Conservation (phyloP, 441 rosid genomes). For the Gossypium laxum region DNA sequence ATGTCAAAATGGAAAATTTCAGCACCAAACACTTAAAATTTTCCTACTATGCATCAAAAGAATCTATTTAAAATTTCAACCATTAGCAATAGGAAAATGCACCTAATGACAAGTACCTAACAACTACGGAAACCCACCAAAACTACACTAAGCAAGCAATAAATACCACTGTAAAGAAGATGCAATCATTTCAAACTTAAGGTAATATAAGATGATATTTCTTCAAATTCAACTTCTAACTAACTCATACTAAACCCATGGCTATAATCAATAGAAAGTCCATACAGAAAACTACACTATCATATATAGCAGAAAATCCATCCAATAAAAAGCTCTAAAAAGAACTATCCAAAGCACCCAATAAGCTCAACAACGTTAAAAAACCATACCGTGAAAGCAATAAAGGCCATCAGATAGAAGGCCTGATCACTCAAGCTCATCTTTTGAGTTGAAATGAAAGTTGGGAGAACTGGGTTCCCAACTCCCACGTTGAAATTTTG, state of each 20-base stretch:
- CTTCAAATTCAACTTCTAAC: background rate
- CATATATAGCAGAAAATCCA: background rate
- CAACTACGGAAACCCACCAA: background rate
- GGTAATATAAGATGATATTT: background rate
- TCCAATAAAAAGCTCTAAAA: background rate
- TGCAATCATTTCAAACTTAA: background rate
- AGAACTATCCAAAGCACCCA: constrained; percentile 8
- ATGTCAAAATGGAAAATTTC: background rate
- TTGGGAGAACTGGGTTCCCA: constrained; percentile 37
- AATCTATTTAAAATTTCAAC: background rate
- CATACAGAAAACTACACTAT: background rate
- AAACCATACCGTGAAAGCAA: constrained; percentile 62
- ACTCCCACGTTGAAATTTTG: constrained; percentile 36
- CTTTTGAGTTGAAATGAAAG: constrained; percentile 28
- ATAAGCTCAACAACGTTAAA: background rate
- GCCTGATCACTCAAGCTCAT: constrained; percentile 59
- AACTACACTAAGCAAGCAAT: background rate
- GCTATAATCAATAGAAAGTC: background rate
- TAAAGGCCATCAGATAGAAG: constrained; percentile 58
- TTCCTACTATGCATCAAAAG: background rate
- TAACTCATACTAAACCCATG: background rate
- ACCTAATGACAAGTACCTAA: background rate
- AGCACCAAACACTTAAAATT: background rate
- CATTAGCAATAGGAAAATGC: background rate
- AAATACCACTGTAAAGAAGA: background rate